These are phyloP conservation scores for Dictyostelium discoideum DNA, from an alignment of 78 protist species.

Conservation along the genomic window dicty_2.7 NC_007089.4:3869501-3870000, in stretches of 20 bases:
- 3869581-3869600: not conserved
- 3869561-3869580: not conserved
- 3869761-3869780: not conserved
- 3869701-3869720: not conserved
- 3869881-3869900: not conserved
- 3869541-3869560: not conserved
- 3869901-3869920: not conserved
- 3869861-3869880: not conserved
- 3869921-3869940: constrained; percentile 7
- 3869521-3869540: not conserved
- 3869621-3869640: too few relatives aligned
- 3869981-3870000: not conserved
- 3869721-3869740: not conserved
- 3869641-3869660: too few relatives aligned
- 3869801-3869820: not conserved
- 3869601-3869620: not conserved
- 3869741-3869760: too few relatives aligned
- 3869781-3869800: not conserved
- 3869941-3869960: constrained; percentile 2
- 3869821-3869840: not conserved
- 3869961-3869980: not conserved
- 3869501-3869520: too few relatives aligned
- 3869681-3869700: not conserved
- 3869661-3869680: not conserved
- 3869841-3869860: not conserved